Percentiles rank a stretch among this genome's conserved stretches.
These are phyloP conservation scores for Fomitopsis pulvina DNA, from an alignment of 768 basidiomycete genomes.

Conservation along the genomic window DNA sequence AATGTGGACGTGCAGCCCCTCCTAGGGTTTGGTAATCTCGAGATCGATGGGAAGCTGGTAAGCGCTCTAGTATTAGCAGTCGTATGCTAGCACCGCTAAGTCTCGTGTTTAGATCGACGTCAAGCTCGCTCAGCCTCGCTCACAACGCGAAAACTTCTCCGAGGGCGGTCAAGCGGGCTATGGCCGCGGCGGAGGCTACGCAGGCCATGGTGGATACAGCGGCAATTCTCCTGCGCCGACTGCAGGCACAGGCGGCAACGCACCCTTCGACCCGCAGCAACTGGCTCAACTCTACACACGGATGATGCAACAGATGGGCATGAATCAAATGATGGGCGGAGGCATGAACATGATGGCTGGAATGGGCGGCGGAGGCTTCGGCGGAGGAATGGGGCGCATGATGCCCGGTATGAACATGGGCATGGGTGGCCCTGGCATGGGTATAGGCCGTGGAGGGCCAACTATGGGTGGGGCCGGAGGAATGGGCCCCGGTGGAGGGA, in stretches of 20 bases:
- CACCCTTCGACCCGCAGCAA: constrained; percentile 86
- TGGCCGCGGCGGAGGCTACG: constrained; percentile 18
- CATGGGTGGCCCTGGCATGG: constrained; percentile 22
- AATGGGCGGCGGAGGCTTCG: constrained; percentile 27
- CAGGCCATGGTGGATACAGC: constrained; percentile 32
- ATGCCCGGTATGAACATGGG: constrained; percentile 37
- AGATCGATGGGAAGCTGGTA: constrained; percentile 94
- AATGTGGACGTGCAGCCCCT: constrained; percentile 87
- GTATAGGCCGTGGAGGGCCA: constrained; percentile 26
- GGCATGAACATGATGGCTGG: constrained; percentile 41
- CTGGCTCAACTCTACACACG: constrained; percentile 91
- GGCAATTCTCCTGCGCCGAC: constrained; percentile 19
- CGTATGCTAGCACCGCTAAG: neutral
- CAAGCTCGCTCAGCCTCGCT: constrained; percentile 90
- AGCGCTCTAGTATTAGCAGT: constrained; percentile 22
- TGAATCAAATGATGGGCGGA: constrained; percentile 39
- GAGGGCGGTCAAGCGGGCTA: constrained; percentile 34
- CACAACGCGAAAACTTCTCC: constrained; percentile 61
- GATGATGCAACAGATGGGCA: constrained; percentile 84
- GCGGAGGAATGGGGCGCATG: constrained; percentile 29
- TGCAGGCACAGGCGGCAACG: constrained; percentile 34
- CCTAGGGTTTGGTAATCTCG: constrained; percentile 81
- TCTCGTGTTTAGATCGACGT: constrained; percentile 74
- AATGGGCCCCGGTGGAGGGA: constrained; percentile 10
- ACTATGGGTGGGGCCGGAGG: constrained; percentile 31